Evolutionary conservation across 257 asterid genomes (phyloP).

Genomic region (Gentiana macrophylla): DNA sequence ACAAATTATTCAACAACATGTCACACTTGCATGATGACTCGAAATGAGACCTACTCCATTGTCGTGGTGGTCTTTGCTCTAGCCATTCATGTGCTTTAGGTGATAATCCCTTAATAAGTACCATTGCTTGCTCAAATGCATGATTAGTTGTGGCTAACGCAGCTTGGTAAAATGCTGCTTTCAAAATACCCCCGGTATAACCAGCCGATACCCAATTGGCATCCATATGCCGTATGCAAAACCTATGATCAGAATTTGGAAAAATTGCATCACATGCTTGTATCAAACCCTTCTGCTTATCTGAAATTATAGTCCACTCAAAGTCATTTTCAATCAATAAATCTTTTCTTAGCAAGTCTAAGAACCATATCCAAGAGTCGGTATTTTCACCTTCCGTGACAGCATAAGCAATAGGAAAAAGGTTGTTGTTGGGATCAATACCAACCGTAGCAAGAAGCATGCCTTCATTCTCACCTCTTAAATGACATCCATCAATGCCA

Average conservation of each 20-base stretch:
- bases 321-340: not conserved
- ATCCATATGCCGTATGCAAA: not conserved
- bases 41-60: not conserved
- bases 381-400: not conserved
- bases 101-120: accelerated
- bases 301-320: constrained; percentile 4
- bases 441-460: not conserved
- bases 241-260: not conserved
- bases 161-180: too few species aligned
- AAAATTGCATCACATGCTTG: not conserved
- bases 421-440: not conserved
- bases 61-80: not conserved
- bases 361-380: not conserved
- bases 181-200: too few species aligned
- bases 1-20: not conserved
- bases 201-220: not conserved
- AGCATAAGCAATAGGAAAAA: not conserved
- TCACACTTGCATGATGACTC: not conserved
- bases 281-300: constrained; percentile 1
- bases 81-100: not conserved
- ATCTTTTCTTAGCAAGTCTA: not conserved
- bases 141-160: not conserved
- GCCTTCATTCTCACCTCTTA: not conserved
- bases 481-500: not conserved
- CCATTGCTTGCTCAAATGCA: not conserved